These are phyloP conservation scores for Aspergillus biplanus DNA, from an alignment of 495 filamentous ascomycete genomes.

Conservation along the genomic window DNA sequence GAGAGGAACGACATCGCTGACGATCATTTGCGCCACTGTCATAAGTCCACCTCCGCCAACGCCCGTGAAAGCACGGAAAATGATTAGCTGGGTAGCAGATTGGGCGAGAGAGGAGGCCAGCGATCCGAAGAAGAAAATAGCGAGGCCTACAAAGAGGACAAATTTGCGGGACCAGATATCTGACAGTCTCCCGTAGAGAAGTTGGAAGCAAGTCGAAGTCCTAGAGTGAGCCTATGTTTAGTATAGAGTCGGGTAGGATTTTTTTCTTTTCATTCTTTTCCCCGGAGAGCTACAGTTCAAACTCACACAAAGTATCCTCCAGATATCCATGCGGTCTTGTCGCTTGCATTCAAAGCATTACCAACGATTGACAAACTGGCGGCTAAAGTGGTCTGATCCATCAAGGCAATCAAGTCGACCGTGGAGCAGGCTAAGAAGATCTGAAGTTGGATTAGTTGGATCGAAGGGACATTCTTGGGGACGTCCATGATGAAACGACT, in stretches of 20 bases:
- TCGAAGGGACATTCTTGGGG: not conserved
- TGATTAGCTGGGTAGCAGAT: constrained; percentile 54
- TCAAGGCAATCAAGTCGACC: constrained; percentile 57
- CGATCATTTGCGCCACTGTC: constrained; percentile 57
- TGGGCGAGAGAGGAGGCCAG: constrained; percentile 56
- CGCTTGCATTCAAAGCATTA: constrained; percentile 48
- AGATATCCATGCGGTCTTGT: constrained; percentile 58
- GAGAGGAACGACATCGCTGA: constrained; percentile 59
- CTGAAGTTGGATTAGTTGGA: constrained; percentile 29
- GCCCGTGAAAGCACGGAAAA: constrained; percentile 59
- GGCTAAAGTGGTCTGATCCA: constrained; percentile 59
- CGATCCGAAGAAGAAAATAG: constrained; percentile 58
- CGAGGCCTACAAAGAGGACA: constrained; percentile 53
- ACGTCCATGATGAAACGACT: constrained; percentile 7
- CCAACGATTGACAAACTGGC: constrained; percentile 55
- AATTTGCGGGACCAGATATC: constrained; percentile 62
- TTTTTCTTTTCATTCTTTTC: no score
- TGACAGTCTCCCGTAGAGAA: constrained; percentile 58
- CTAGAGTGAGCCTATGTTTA: constrained; percentile 18
- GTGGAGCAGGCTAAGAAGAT: constrained; percentile 60
- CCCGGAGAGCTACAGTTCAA: not conserved
- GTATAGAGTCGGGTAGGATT: not conserved
- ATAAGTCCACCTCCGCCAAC: constrained; percentile 61
- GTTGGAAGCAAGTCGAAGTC: constrained; percentile 61
- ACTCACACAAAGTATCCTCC: constrained; percentile 56